Conservation (phyloP, 2,329 filamentous ascomycete genomes). For the Aspergillus sp. region DNA sequence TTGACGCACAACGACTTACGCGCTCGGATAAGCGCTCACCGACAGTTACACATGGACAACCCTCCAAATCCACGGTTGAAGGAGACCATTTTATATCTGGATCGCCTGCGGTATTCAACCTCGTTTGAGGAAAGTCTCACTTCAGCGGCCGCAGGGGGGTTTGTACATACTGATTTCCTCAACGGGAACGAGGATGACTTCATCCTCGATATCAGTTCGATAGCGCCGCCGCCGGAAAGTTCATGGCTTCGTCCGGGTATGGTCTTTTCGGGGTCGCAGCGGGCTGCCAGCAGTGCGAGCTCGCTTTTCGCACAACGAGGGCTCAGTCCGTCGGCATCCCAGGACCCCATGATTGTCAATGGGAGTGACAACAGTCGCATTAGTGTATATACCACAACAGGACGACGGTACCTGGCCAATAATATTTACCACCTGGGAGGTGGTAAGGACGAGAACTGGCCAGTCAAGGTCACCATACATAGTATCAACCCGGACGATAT, state of each 20-base stretch:
- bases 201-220: conserved; percentile 55
- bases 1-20: conserved; percentile 39
- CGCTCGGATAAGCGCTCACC: conserved; percentile 38
- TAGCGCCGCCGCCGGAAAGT: conserved; percentile 54
- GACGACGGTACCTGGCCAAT: conserved; percentile 39
- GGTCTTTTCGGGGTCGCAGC: conserved; percentile 63
- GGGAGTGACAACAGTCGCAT: conserved; percentile 36
- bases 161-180: conserved; percentile 56
- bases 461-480: conserved; percentile 67
- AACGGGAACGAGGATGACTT: conserved; percentile 58
- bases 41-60: conserved; percentile 39
- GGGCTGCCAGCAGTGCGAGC: conserved; percentile 48
- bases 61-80: conserved; percentile 49
- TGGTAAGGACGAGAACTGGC: conserved; percentile 61
- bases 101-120: conserved; percentile 56
- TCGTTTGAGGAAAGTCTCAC: conserved; percentile 57
- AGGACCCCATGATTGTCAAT: conserved; percentile 39
- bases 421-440: conserved; percentile 25
- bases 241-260: conserved; percentile 65
- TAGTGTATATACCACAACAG: conserved; percentile 40
- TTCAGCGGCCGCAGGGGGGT: conserved; percentile 55
- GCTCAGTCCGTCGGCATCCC: conserved; percentile 27
- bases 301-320: conserved; percentile 34
- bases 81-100: conserved; percentile 63
- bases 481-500: conserved; percentile 61